Base-by-base conservation (phyloP, 371 early-diverging fungal species). In the Synchytrium microbalum region DNA sequence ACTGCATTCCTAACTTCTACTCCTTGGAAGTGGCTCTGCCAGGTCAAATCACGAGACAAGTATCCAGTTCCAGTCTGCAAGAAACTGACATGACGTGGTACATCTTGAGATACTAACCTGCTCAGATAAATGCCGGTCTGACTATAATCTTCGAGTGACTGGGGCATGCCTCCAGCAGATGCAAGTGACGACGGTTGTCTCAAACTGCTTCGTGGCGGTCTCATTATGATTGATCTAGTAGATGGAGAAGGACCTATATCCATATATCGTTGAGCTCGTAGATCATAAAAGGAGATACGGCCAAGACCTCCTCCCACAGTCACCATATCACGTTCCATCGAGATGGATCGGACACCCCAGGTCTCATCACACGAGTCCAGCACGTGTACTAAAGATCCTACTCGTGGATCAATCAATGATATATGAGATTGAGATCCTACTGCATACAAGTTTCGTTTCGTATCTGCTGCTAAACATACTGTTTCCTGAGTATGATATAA, bases 271-370 rank as follows among this genome's bases (percentile, higher is more conserved):
- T 61, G 65, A 53, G 58, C 63, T n/a, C 77, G 64, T 29, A 70
- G 27, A 58, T 79, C 79, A 52, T 72, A 75, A 60, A 79, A 77
- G 2, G 73, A 83, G 58, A 75, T 76, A 70, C 62, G 69, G 29
- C 73, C 83, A 65, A 59, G 67, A 68, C 64, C 87, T 58, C 67
- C 85, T 0, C 89, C 88, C 16, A 82, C 75, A 0, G 86, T 79
- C 28, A 86, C 55, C 28, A 84, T 74, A 53, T 76, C 76, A 27
- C 71, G 61, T 53, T 75, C 73, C 53, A 84, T 75, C 26, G 72
- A 73, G 2, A 88, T 54, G 3, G 84, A 77, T 1, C 88, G 74
- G 1, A 88, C 87, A 1, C 89, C 89, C 86, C 88, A 87, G 0
- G 79, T 80, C 0, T 81, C 83, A 70, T 88, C 89, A 32, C 73